Conservation (phyloP, 139 green algal species). For the Trebouxia sp. region DNA sequence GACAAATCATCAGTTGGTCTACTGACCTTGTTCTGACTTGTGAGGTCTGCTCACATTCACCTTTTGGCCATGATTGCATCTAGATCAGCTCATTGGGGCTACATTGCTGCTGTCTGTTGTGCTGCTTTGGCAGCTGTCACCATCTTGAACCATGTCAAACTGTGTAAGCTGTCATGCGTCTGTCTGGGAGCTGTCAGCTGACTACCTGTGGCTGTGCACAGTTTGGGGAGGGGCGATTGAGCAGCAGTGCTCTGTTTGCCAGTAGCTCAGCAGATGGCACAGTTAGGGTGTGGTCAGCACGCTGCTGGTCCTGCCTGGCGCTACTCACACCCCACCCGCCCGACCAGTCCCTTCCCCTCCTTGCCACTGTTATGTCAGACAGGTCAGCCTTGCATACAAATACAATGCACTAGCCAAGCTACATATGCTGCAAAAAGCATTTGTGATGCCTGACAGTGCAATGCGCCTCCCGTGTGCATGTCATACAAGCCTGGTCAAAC, state of each 20-base stretch:
- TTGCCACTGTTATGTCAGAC: conserved; percentile 32
- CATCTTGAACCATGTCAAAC: background rate
- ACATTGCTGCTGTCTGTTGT: background rate
- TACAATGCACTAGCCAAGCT: too few relatives aligned
- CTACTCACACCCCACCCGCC: conserved; percentile 39
- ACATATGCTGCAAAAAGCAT: too few relatives aligned
- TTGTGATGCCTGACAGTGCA: too few relatives aligned
- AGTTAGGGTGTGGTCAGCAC: conserved; percentile 72
- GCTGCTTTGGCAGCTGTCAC: background rate
- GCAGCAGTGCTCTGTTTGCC: conserved; percentile 59
- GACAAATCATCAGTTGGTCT: too few relatives aligned
- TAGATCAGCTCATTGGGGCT: background rate
- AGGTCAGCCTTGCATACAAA: conserved; percentile 28
- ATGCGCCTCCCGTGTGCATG: too few relatives aligned
- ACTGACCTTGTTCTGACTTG: too few relatives aligned
- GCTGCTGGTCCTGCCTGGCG: conserved; percentile 53
- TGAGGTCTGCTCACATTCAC: too few relatives aligned
- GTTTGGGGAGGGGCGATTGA: conserved; percentile 4
- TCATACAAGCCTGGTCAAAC: too few relatives aligned
- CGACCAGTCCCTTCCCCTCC: background rate
- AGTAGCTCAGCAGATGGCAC: conserved; percentile 77
- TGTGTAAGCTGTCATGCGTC: too few relatives aligned
- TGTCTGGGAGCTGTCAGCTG: too few relatives aligned
- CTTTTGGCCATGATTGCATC: too few relatives aligned
- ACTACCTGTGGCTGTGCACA: too few relatives aligned